Evolutionary conservation across 306 rosid species (phyloP), one percentile per base, ranked within the genome.

Genomic region (Acacia acuminata): DNA sequence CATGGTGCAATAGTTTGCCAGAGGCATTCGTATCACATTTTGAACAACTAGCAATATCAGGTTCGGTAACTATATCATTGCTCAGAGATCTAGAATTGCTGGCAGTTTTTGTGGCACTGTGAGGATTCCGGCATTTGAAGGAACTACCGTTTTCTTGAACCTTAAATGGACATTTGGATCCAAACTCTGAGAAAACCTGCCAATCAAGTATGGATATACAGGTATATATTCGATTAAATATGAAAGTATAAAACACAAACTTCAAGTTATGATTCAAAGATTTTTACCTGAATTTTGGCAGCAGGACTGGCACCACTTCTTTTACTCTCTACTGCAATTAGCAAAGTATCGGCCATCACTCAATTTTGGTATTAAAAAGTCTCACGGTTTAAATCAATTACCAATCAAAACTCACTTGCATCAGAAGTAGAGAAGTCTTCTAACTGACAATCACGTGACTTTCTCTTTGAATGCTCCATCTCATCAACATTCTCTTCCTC

Each of bases 101-200:
- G 56, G 79, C 76, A 47, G 90, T 73, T 83, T 81, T 90, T 79
- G 85, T 60, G 72, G 75, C 45, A 43, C 79, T 48, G 75, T 76
- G 61, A 78, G 78, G 88, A 90, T 87, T 85, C 78, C 71, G 75
- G 86, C 83, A 67, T 87, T 90, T 90, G 88, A 90, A 79, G 71
- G 98, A 93, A 89, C 92, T 84, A 24, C 92, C 84, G 85, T 94
- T 91, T 86, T 92, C 94, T 88, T 93, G 94, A 64, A 87, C 80
- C 76, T 87, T 74, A 84, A 71, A 55, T 75, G 87, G 78, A 84
- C 55, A 44, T 75, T 90, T 89, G 65, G 90, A 82, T 82, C 90
- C 85, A 70, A 76, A 56, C 58, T 87, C 86, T 53, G 90, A 65
- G 79, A 75, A 76, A 85, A 82, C 90, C 98, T 94, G 89, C 85